Evolutionary conservation across 495 filamentous ascomycete genomes (phyloP).

Genomic region (Aspergillus kassunensis): DNA sequence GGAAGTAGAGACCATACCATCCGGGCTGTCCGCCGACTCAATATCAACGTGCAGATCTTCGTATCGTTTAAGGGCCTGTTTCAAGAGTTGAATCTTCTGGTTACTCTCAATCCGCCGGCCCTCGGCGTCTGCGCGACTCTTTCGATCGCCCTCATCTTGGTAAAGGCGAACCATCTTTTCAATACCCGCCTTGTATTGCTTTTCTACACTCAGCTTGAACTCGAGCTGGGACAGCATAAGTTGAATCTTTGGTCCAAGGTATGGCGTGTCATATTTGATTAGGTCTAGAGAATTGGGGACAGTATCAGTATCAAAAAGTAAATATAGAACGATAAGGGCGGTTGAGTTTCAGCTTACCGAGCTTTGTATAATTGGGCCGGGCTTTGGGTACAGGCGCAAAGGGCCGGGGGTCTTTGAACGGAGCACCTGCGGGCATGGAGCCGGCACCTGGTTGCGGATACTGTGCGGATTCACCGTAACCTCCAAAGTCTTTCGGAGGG

Average conservation of each 20-base stretch:
- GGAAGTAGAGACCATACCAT: constrained; percentile 57
- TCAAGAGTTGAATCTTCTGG: constrained; percentile 94
- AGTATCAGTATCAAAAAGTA: constrained; percentile 1
- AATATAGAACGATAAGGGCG: background rate
- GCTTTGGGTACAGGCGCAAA: constrained; percentile 64
- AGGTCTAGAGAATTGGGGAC: constrained; percentile 58
- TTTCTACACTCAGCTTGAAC: constrained; percentile 98
- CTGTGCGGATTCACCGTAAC: constrained; percentile 52
- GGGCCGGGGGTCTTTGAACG: constrained; percentile 72
- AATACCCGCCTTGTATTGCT: constrained; percentile 98
- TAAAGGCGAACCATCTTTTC: constrained; percentile 99
- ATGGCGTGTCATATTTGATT: constrained; percentile 96
- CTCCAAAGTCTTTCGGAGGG: constrained; percentile 65
- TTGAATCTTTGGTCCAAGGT: constrained; percentile 95
- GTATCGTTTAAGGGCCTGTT: constrained; percentile 92
- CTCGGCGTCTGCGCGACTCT: constrained; percentile 89
- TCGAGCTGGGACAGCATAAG: constrained; percentile 98
- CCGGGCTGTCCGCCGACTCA: constrained; percentile 72
- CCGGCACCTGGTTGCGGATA: constrained; percentile 57
- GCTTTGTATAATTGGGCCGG: constrained; percentile 89
- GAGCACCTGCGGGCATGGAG: constrained; percentile 78
- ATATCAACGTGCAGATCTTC: constrained; percentile 97
- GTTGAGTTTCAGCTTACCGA: constrained; percentile 55
- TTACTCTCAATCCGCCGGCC: constrained; percentile 86
- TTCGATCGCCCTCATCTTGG: constrained; percentile 95